phyloP scores from a whole-genome alignment of 83 land plant genomes.

The Thuja plicata region DNA sequence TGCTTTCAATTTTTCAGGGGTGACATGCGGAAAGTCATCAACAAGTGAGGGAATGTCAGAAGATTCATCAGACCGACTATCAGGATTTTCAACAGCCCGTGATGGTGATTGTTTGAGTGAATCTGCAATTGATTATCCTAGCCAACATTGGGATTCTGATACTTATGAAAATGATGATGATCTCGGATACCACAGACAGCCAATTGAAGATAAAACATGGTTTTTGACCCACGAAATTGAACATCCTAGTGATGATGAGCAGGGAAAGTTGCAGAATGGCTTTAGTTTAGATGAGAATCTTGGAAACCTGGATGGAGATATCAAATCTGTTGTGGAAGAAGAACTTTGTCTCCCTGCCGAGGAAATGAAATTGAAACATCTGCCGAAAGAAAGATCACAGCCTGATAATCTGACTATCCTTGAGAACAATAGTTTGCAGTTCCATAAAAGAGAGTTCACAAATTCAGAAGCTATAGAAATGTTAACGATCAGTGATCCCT shows the following conservation, averaged over 20 bases:
- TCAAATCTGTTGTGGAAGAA: slow-evolving; percentile 28
- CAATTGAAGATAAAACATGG: slow-evolving; percentile 29
- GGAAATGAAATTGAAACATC: slow-evolving; percentile 25
- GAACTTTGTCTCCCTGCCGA: slow-evolving; percentile 30
- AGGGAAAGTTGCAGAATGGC: slow-evolving; percentile 16
- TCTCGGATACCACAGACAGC: slow-evolving; percentile 44
- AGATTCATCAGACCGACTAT: slow-evolving; percentile 54
- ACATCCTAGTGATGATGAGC: slow-evolving; percentile 37
- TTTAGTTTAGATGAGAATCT: not conserved
- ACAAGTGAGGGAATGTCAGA: slow-evolving; percentile 41
- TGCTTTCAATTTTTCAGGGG: slow-evolving; percentile 34
- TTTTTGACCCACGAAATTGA: slow-evolving; percentile 36
- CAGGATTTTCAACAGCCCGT: slow-evolving; percentile 75
- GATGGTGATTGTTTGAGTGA: slow-evolving; percentile 54
- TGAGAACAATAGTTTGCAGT: not conserved
- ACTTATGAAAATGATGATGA: slow-evolving; percentile 72
- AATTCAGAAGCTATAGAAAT: not conserved
- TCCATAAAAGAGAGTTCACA: not conserved
- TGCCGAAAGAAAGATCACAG: slow-evolving; percentile 12
- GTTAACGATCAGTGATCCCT: slow-evolving; percentile 1
- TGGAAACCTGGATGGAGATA: slow-evolving; percentile 30
- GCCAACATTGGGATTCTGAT: slow-evolving; percentile 54
- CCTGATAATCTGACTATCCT: not conserved
- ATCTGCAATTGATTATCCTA: slow-evolving; percentile 33
- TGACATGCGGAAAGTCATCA: slow-evolving; percentile 62